Base-by-base conservation (phyloP, 106 monocot species). In the Acanthochlamys bracteata region DNA sequence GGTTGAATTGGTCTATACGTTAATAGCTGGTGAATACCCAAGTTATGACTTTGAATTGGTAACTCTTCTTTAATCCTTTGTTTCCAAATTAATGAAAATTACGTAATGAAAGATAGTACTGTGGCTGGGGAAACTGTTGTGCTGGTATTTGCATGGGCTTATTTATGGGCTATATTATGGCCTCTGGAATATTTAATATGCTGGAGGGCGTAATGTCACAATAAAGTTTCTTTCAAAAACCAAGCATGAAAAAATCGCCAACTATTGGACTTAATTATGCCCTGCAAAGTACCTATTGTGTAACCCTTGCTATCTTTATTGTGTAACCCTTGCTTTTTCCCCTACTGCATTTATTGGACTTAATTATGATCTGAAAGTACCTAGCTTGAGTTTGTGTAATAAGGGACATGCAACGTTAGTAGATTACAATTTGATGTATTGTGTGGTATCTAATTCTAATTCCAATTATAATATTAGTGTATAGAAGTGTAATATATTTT, bases 71-170 rank as follows among this genome's bases (percentile, higher is more conserved):
- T 91, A 91, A 43, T 70, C 79, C n/a, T n/a, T n/a, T n/a, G n/a
- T n/a, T n/a, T n/a, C n/a, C n/a, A n/a, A n/a, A n/a, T n/a, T n/a
- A n/a, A n/a, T n/a, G n/a, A n/a, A n/a, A n/a, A n/a, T n/a, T n/a
- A n/a, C n/a, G n/a, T n/a, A n/a, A n/a, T n/a, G n/a, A n/a, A n/a
- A 14, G 96, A 98, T 59, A 85, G 77, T 76, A 91, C 96, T 61
- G 85, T 92, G 17, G 91, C 96, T 77, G 91, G 96, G 57, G 96
- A 98, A 73, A 91, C 96, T n/a, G n/a, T n/a, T n/a, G n/a, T 63
- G 96, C 96, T 62, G 96, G 96, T 75, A 92, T 98, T 43, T 84
- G 91, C 70, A 92, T 98, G 96, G 96, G 96, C 25, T 74, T 98
- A 51, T 85, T 46, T 14, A 98, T 98, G 96, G 96, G 96, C 45